These are phyloP conservation scores for Torulaspora pretoriensis DNA, from an alignment of 1,139 yeast genomes.

Conservation along the genomic window DNA sequence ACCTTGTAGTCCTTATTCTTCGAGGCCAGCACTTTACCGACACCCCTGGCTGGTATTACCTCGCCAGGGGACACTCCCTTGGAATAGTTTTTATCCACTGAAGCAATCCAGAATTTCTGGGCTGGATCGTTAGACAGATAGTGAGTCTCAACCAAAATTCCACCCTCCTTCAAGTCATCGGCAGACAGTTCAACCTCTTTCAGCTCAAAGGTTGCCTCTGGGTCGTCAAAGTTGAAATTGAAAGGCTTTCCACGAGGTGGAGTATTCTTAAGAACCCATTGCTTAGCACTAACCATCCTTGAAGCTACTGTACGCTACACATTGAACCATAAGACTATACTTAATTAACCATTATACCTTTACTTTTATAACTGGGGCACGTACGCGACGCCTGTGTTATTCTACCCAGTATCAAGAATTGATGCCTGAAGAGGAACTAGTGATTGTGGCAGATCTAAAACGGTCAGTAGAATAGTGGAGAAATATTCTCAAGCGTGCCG, in stretches of 20 bases:
- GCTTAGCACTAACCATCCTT: constrained; percentile 32
- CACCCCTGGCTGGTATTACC: constrained; percentile 48
- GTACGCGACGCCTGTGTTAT: background rate
- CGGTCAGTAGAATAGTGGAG: too few relatives aligned
- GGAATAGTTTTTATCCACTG: constrained; percentile 44
- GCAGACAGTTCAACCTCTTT: constrained; percentile 28
- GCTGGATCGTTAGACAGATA: constrained; percentile 65
- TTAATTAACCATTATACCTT: background rate
- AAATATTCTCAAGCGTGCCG: too few relatives aligned
- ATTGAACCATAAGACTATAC: background rate
- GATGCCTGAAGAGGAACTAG: background rate
- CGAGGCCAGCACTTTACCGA: constrained; percentile 49
- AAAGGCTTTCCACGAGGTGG: constrained; percentile 30
- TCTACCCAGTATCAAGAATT: background rate
- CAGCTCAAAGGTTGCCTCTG: constrained; percentile 41
- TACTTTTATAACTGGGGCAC: background rate
- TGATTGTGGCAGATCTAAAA: too few relatives aligned
- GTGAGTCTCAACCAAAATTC: constrained; percentile 46
- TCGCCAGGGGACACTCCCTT: constrained; percentile 48
- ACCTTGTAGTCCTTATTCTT: constrained; percentile 38
- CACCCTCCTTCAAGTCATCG: constrained; percentile 41
- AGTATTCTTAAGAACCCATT: constrained; percentile 33
- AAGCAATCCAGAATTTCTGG: constrained; percentile 57
- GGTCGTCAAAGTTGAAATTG: constrained; percentile 33
- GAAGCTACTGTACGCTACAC: background rate